Conservation (phyloP, 106 monocot species). For the Dioscorea alata region DNA sequence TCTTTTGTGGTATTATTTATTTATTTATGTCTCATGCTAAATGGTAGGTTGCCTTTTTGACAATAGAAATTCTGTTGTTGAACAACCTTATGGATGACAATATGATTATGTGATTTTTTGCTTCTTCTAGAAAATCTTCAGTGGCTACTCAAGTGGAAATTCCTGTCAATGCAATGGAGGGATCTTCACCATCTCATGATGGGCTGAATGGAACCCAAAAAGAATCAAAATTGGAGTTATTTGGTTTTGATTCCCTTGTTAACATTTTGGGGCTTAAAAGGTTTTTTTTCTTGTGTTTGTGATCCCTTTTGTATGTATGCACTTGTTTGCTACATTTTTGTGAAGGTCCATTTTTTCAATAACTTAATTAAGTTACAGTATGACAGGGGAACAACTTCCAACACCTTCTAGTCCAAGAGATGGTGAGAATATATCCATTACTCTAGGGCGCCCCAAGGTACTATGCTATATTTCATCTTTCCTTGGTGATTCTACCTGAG, state of each 20-base stretch:
- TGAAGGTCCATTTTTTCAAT: neutral
- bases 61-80: too few species aligned
- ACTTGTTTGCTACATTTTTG: neutral
- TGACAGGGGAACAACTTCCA: slow-evolving; percentile 85
- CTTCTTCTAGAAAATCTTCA: slow-evolving; percentile 37
- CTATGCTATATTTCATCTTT: neutral
- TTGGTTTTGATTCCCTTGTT: slow-evolving; percentile 98
- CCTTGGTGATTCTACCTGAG: neutral
- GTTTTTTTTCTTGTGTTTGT: slow-evolving; percentile 20
- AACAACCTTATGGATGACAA: neutral
- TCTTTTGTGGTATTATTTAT: neutral
- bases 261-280: slow-evolving; percentile 90
- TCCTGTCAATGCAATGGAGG: slow-evolving; percentile 27
- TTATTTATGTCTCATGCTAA: neutral
- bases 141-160: slow-evolving; percentile 19
- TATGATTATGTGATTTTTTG: neutral
- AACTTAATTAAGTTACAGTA: slow-evolving; percentile 43
- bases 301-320: neutral
- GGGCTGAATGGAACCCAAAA: slow-evolving; percentile 28
- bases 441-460: slow-evolving; percentile 81
- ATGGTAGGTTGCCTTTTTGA: too few species aligned
- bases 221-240: slow-evolving; percentile 89
- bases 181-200: slow-evolving; percentile 38
- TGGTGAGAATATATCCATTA: slow-evolving; percentile 78
- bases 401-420: slow-evolving; percentile 75